Percentiles rank a stretch among this genome's conserved stretches.
Evolutionary conservation across 2,329 filamentous ascomycete species (phyloP).

Genomic region (Beauveria scarabaeidicola): DNA sequence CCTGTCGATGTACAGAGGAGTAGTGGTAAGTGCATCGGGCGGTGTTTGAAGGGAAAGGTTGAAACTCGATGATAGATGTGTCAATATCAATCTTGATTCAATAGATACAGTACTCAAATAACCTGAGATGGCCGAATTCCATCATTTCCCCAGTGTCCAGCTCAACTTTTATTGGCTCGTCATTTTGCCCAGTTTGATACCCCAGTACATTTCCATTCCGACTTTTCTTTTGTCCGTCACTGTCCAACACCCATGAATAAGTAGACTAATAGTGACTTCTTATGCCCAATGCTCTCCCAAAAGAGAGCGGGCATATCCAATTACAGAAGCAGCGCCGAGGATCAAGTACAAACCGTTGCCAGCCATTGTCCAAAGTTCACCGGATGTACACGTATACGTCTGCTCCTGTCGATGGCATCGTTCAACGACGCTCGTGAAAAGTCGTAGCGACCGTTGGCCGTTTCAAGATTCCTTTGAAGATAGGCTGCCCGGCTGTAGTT

Average conservation of each 20-base stretch:
- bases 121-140: too few relatives aligned
- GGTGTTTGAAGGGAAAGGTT: not conserved
- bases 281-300: not conserved
- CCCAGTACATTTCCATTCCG: not conserved
- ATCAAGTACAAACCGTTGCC: slow-evolving; percentile 5
- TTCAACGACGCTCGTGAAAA: slow-evolving; percentile 55
- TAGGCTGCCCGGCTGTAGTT: slow-evolving; percentile 42
- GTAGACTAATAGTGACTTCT: too few relatives aligned
- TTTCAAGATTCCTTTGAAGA: slow-evolving; percentile 57
- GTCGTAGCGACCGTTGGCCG: slow-evolving; percentile 59
- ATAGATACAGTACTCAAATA: too few relatives aligned
- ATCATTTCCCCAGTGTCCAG: too few relatives aligned
- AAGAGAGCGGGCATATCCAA: not conserved
- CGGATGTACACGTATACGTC: slow-evolving; percentile 36
- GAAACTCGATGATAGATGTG: not conserved
- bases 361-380: slow-evolving; percentile 48
- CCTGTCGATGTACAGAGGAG: not conserved
- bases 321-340: not conserved
- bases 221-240: too few relatives aligned
- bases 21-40: not conserved
- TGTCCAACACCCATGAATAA: too few relatives aligned
- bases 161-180: not conserved
- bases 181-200: not conserved
- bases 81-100: too few relatives aligned
- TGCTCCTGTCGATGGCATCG: slow-evolving; percentile 29